Evolutionary conservation across 148 eudicot species (phyloP).

Genomic region (Fallopia convolvulus): DNA sequence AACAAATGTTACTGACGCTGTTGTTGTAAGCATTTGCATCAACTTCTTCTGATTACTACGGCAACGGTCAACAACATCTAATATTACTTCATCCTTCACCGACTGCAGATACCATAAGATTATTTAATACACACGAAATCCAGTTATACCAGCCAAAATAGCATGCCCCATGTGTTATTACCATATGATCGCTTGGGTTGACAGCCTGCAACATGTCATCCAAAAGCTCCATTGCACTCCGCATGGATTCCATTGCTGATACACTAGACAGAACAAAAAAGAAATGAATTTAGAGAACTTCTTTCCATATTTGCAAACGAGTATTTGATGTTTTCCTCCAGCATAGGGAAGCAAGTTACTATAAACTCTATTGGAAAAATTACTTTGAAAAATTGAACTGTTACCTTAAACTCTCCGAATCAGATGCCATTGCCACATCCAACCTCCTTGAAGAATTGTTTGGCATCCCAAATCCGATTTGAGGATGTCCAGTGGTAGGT

Average conservation of each 20-base stretch:
- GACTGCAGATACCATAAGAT: conserved; percentile 40
- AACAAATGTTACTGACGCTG: conserved; percentile 36
- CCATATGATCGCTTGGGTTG: conserved; percentile 66
- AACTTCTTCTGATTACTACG: conserved; percentile 88
- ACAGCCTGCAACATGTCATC: conserved; percentile 90
- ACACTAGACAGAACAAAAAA: conserved; percentile 28
- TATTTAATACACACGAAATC: background rate
- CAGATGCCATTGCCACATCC: conserved; percentile 95
- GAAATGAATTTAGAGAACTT: background rate
- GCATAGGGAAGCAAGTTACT: background rate
- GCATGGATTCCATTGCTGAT: conserved; percentile 66
- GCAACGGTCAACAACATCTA: conserved; percentile 81
- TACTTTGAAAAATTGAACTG: conserved; percentile 1
- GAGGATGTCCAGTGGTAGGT: conserved; percentile 36
- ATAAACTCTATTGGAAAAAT: background rate
- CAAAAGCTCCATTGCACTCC: conserved; percentile 60
- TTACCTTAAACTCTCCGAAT: conserved; percentile 68
- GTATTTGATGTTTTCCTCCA: background rate
- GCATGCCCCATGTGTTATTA: conserved; percentile 21
- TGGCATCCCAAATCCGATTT: conserved; percentile 85
- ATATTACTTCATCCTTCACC: conserved; percentile 84
- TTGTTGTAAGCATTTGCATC: conserved; percentile 73
- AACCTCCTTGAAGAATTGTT: conserved; percentile 71
- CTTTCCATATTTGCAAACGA: background rate
- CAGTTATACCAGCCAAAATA: conserved; percentile 3